Conservation (phyloP, 2,329 filamentous ascomycete genomes). For the Alternaria sp. region DNA sequence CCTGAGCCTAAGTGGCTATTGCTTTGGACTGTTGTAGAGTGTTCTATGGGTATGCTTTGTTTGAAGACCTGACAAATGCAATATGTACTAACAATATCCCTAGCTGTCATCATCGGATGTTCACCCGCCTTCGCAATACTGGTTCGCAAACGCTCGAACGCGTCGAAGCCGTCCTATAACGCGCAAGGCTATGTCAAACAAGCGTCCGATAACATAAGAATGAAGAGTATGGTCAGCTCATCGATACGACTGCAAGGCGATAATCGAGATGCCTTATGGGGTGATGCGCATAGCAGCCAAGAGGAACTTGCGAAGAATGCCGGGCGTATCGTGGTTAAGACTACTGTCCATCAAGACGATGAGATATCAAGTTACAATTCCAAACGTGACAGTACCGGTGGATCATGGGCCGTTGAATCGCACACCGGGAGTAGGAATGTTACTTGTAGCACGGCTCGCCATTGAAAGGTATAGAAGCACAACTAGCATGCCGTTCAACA, state of each 20-base stretch:
- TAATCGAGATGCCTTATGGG: constrained; percentile 1
- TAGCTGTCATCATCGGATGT: constrained; percentile 25
- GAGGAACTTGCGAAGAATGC: constrained; percentile 14
- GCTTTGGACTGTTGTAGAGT: constrained; percentile 46
- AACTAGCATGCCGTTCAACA: too few relatives aligned
- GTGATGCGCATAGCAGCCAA: constrained; percentile 19
- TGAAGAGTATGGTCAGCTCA: constrained; percentile 10
- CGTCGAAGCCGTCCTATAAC: constrained; percentile 12
- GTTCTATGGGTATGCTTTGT: constrained; percentile 35
- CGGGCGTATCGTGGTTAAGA: constrained; percentile 13
- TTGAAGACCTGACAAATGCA: too few relatives aligned
- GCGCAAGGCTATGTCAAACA: constrained; percentile 15
- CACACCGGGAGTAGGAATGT: too few relatives aligned
- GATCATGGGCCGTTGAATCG: too few relatives aligned
- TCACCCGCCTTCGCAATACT: constrained; percentile 12
- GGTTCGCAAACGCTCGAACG: constrained; percentile 12
- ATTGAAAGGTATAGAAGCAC: too few relatives aligned
- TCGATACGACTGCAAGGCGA: neutral
- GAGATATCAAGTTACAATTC: neutral
- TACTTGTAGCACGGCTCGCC: too few relatives aligned
- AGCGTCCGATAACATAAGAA: constrained; percentile 4
- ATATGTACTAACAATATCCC: neutral
- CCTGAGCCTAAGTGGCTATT: constrained; percentile 44
- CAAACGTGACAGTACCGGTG: too few relatives aligned
- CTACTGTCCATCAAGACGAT: constrained; percentile 7